phyloP scores from a whole-genome alignment of 805 yeast genomes.

The Myxozyma monticola region DNA sequence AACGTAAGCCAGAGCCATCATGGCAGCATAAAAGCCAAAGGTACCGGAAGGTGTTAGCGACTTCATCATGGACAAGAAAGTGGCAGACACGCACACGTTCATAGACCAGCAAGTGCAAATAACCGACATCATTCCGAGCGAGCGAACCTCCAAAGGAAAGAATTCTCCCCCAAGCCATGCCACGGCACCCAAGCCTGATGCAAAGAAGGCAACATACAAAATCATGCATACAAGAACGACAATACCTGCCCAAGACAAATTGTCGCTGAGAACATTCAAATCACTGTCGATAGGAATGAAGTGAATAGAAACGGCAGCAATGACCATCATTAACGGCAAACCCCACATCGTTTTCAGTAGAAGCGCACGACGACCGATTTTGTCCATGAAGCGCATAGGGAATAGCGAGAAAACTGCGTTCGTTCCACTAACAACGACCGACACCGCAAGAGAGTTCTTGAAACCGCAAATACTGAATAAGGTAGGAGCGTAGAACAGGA shows the following conservation, averaged over 20 bases:
- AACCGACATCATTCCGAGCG: constrained; percentile 83
- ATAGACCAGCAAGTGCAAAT: constrained; percentile 95
- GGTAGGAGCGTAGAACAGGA: constrained; percentile 43
- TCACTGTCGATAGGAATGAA: constrained; percentile 59
- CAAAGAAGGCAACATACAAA: constrained; percentile 80
- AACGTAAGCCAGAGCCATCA: constrained; percentile 67
- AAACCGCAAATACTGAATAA: constrained; percentile 78
- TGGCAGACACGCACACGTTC: constrained; percentile 81
- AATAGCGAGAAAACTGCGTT: constrained; percentile 82
- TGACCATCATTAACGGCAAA: constrained; percentile 69
- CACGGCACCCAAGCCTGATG: constrained; percentile 91
- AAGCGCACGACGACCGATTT: constrained; percentile 81
- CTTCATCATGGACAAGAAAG: constrained; percentile 89
- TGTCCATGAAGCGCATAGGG: constrained; percentile 83
- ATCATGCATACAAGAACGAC: constrained; percentile 83
- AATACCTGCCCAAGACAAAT: constrained; percentile 62
- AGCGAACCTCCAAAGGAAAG: constrained; percentile 90
- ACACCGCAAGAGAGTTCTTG: constrained; percentile 82
- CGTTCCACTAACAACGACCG: constrained; percentile 87
- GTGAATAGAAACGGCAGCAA: constrained; percentile 90
- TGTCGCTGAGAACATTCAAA: constrained; percentile 50
- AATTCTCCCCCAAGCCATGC: constrained; percentile 97
- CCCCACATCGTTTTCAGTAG: constrained; percentile 76
- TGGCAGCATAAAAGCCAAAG: constrained; percentile 81
- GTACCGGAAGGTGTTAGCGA: constrained; percentile 94